Base-by-base conservation (phyloP, 352 stramenopile species). In the Pythium sukuiense region DNA sequence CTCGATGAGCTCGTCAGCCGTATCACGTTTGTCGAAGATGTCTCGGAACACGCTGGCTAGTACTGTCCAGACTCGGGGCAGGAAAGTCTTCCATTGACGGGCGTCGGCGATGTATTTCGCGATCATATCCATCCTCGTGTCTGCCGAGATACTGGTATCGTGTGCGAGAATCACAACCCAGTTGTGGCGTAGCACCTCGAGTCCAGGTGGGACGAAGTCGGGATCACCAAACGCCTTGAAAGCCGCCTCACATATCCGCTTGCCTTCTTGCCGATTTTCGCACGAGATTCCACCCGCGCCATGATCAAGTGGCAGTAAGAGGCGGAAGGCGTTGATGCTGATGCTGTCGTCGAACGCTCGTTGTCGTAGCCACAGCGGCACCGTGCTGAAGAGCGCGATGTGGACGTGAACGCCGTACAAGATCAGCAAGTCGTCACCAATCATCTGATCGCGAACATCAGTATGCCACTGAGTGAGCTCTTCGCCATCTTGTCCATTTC, bases 181-280 rank as follows among this genome's bases (percentile, higher is more conserved):
- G 26, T 68, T 72, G 59, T 65, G 39, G 7, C 53, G 66, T 0
- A 72, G 20, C 12, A 68, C 66, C 35, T 68, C 66, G 8, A 72
- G 45, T 1, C 59, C 66, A 1, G 59, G 53, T n/a, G 65, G 53
- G 12, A 63, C 37, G 8, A 63, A 35, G 6, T 43, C 27, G 18
- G 49, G 26, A 8, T 58, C 54, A 16, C 41, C 24, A 26, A 60
- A 67, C 4, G 57, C 37, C 6, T 43, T 0, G n/a, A 61, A 57
- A 24, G 65, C 65, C 14, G 43, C 29, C 33, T 65, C 43, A 24
- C 59, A 68, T 4, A 65, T 64, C 1, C 27, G n/a, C n/a, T 61
- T 33, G 1, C 35, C 59, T 27, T 49, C 18, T 5, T 7, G 20
- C n/a, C n/a, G 24, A 35, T 62, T 24, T 24, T 24, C 12, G 55